A percentile compares a stretch with the other conserved stretches of the same genome.
phyloP scores from a whole-genome alignment of 495 filamentous ascomycete species.

The Talaromyces liani region DNA sequence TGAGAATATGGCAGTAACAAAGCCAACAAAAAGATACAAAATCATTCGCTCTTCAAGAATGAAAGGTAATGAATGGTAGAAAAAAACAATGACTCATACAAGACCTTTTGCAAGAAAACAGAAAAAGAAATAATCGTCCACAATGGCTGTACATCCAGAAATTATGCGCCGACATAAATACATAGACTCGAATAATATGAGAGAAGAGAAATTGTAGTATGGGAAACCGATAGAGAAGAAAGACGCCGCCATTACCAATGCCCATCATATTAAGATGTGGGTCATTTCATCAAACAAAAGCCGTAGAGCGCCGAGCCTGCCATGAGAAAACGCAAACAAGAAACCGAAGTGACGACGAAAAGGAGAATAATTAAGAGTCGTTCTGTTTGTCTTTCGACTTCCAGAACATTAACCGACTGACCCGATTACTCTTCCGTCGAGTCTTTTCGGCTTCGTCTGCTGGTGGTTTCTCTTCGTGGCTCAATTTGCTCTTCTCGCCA shows the following conservation, averaged over 20 bases:
- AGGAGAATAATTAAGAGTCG: not conserved
- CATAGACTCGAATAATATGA: constrained; percentile 6
- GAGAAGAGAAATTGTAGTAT: not conserved
- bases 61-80: not conserved
- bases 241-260: constrained; percentile 8
- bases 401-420: constrained; percentile 84
- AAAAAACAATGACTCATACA: not conserved
- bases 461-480: constrained; percentile 60
- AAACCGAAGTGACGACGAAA: not conserved
- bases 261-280: not conserved
- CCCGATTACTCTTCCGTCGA: constrained; percentile 64
- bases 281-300: not conserved
- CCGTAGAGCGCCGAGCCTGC: not conserved
- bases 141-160: constrained; percentile 2
- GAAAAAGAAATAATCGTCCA: constrained; percentile 1
- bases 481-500: constrained; percentile 72
- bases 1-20: not conserved
- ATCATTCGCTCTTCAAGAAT: not conserved
- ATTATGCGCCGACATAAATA: constrained; percentile 7
- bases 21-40: not conserved
- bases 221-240: not conserved
- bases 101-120: not conserved
- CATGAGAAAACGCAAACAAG: constrained; percentile 1
- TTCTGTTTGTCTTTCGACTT: constrained; percentile 50
- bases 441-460: constrained; percentile 49